Evolutionary conservation across 1,284 basidiomycete genomes (phyloP).

Genomic region (Cutaneotrichosporon curvatum): DNA sequence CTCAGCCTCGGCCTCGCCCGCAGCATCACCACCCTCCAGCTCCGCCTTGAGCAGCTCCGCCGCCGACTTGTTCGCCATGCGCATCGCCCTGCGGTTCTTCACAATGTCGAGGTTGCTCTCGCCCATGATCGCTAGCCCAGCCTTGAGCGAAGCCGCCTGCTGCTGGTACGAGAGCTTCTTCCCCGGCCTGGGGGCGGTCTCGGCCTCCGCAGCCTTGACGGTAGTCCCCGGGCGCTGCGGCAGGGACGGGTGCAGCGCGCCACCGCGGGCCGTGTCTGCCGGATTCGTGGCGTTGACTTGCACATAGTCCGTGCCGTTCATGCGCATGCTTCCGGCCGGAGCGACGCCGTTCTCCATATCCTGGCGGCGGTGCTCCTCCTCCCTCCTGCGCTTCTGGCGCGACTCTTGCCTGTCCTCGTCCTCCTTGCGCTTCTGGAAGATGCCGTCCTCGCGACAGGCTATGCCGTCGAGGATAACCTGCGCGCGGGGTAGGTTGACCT

Average conservation of each 20-base stretch:
- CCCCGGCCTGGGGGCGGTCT: slow-evolving; percentile 8
- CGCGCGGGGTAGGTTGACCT: slow-evolving; percentile 74
- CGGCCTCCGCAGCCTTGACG: slow-evolving; percentile 53
- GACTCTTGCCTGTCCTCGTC: slow-evolving; percentile 89
- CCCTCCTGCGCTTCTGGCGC: slow-evolving; percentile 75
- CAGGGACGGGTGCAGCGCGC: slow-evolving; percentile 48
- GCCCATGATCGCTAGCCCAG: slow-evolving; percentile 46
- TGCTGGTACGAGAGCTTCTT: slow-evolving; percentile 25
- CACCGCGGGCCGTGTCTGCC: slow-evolving; percentile 29
- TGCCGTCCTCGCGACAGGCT: slow-evolving; percentile 86
- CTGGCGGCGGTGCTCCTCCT: slow-evolving; percentile 59
- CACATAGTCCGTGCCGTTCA: slow-evolving; percentile 45
- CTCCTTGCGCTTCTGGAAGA: slow-evolving; percentile 87
- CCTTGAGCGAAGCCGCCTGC: slow-evolving; percentile 46
- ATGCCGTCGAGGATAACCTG: slow-evolving; percentile 94
- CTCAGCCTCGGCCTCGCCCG: slow-evolving; percentile 16
- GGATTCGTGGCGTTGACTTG: slow-evolving; percentile 28
- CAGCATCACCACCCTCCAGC: slow-evolving; percentile 53
- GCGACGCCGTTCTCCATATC: slow-evolving; percentile 29
- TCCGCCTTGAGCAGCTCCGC: slow-evolving; percentile 90
- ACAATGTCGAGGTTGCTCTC: slow-evolving; percentile 79
- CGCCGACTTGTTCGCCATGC: slow-evolving; percentile 93
- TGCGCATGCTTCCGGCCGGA: slow-evolving; percentile 36
- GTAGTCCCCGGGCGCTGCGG: slow-evolving; percentile 59
- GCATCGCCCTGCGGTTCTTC: slow-evolving; percentile 75